phyloP scores from a whole-genome alignment of 352 stramenopile species.

The Blastocystis sp. region DNA sequence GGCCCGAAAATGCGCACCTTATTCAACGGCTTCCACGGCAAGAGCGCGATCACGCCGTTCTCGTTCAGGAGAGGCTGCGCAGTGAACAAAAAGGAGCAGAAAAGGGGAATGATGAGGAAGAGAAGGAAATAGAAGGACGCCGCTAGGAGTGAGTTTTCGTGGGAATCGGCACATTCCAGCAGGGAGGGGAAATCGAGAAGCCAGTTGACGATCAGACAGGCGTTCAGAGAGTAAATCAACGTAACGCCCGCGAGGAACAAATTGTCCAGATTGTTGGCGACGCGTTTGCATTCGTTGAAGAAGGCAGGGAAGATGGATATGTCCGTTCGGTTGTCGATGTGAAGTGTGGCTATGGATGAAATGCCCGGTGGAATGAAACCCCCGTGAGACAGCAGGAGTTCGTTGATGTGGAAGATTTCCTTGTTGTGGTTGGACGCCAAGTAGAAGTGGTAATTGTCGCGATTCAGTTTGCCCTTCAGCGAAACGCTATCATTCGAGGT shows the following conservation, averaged over 20 bases:
- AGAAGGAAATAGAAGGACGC: constrained; percentile 38
- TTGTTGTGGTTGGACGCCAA: constrained; percentile 29
- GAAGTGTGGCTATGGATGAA: constrained; percentile 38
- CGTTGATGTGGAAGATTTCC: constrained; percentile 59
- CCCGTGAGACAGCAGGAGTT: constrained; percentile 16
- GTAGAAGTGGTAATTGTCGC: constrained; percentile 34
- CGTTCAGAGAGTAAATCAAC: constrained; percentile 34
- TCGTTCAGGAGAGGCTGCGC: constrained; percentile 27
- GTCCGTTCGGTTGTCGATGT: constrained; percentile 55
- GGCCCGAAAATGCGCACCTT: not conserved
- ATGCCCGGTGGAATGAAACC: not conserved
- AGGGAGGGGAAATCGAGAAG: constrained; percentile 36
- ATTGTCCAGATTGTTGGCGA: constrained; percentile 62
- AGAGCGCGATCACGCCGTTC: not conserved
- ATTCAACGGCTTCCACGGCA: constrained; percentile 53
- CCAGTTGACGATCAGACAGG: constrained; percentile 36
- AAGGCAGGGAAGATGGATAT: constrained; percentile 35
- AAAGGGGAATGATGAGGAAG: constrained; percentile 41
- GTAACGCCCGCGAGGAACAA: constrained; percentile 26
- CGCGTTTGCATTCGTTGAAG: constrained; percentile 52
- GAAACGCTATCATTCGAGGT: not conserved
- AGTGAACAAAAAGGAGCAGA: constrained; percentile 32
- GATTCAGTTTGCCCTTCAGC: not conserved
- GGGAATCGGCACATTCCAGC: not conserved
- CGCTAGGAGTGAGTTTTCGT: not conserved